phyloP scores from a whole-genome alignment of 768 basidiomycete genomes.

The Steccherinum ochraceum region DNA sequence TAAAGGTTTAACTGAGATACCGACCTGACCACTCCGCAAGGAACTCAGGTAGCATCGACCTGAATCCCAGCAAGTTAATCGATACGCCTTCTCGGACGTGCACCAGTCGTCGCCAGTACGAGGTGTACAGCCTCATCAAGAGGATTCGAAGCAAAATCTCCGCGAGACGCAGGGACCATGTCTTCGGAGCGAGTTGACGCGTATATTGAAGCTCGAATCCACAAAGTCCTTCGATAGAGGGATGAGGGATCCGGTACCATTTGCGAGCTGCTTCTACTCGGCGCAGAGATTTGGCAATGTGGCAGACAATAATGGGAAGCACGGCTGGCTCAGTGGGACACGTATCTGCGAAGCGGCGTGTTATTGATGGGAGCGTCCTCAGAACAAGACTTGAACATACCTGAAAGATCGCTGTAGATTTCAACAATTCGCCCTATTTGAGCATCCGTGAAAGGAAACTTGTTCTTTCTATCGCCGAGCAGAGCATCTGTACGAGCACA shows the following conservation, averaged over 20 bases:
- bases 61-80: neutral
- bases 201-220: neutral
- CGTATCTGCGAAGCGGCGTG: neutral
- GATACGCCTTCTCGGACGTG: neutral
- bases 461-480: too few species aligned
- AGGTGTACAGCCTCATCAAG: neutral
- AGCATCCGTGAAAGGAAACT: neutral
- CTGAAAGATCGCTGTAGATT: neutral
- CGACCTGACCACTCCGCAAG: neutral
- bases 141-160: neutral
- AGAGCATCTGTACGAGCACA: too few species aligned
- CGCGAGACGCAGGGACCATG: neutral
- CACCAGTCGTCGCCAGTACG: neutral
- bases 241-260: neutral
- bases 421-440: neutral
- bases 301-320: neutral
- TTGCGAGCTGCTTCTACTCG: neutral
- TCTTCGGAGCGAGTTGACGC: neutral
- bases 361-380: neutral
- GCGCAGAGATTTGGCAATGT: neutral
- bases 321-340: neutral
- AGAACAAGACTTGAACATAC: too few species aligned
- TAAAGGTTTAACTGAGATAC: too few species aligned
- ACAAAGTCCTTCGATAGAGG: neutral
- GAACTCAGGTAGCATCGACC: neutral